phyloP scores from a whole-genome alignment of 2,329 filamentous ascomycete species.

The Paracoccidioides lutzii region DNA sequence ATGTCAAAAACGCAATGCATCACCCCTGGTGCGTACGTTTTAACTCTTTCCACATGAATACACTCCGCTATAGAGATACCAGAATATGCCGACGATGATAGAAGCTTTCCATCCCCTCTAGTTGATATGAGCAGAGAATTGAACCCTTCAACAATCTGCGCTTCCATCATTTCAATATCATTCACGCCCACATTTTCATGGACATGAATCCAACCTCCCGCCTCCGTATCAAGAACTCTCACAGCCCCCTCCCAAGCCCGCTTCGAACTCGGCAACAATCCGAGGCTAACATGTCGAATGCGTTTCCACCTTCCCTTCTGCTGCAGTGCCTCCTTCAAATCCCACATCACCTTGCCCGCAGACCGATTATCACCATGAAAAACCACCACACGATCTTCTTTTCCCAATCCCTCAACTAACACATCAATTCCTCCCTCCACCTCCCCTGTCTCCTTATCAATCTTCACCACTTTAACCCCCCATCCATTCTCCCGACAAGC shows the following conservation, averaged over 20 bases:
- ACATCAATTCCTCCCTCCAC: conserved; percentile 16
- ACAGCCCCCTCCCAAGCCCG: conserved; percentile 39
- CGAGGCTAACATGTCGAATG: conserved; percentile 47
- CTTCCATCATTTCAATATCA: conserved; percentile 28
- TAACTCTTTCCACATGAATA: conserved; percentile 40
- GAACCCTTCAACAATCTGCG: conserved; percentile 31
- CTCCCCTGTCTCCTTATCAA: conserved; percentile 24
- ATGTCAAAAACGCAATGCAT: conserved; percentile 51
- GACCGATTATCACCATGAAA: conserved; percentile 56
- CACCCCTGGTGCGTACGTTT: conserved; percentile 49
- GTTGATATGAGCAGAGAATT: conserved; percentile 16
- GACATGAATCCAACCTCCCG: conserved; percentile 46
- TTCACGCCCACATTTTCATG: conserved; percentile 46
- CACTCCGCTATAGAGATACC: conserved; percentile 14
- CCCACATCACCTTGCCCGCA: conserved; percentile 34
- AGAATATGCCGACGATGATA: not conserved
- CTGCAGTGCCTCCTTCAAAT: conserved; percentile 20
- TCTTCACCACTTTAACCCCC: conserved; percentile 42
- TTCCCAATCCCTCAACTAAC: conserved; percentile 22
- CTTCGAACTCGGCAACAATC: conserved; percentile 42
- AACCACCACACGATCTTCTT: conserved; percentile 47
- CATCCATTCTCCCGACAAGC: conserved; percentile 61
- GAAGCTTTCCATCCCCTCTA: conserved; percentile 6
- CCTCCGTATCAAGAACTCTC: conserved; percentile 30
- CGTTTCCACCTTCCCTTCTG: conserved; percentile 21